Evolutionary conservation across 495 filamentous ascomycete species (phyloP).

Genomic region (Saxophila tyrrhenica): DNA sequence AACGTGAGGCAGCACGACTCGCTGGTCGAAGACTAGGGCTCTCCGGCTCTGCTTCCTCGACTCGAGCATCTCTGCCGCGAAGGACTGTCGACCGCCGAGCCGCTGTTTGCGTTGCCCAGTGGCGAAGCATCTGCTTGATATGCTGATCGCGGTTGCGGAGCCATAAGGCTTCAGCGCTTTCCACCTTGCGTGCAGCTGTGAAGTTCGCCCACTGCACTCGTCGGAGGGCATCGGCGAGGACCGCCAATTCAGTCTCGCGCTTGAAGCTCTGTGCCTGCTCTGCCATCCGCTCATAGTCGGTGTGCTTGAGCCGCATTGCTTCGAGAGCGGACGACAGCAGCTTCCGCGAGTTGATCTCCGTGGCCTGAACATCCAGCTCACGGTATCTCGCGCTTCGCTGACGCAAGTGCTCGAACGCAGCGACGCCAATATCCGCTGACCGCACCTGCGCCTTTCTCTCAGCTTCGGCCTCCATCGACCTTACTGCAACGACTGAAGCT

Average conservation of each 20-base stretch:
- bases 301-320: not conserved
- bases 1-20: constrained; percentile 11
- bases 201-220: constrained; percentile 29
- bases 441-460: not conserved
- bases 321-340: constrained; percentile 7
- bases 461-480: constrained; percentile 4
- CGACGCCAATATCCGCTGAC: not conserved
- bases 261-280: constrained; percentile 16
- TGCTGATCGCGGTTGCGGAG: constrained; percentile 27
- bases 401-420: constrained; percentile 6
- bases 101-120: constrained; percentile 25
- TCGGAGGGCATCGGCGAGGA: constrained; percentile 14
- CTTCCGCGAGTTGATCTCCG: not conserved
- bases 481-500: not conserved
- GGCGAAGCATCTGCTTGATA: constrained; percentile 27
- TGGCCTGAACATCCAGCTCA: constrained; percentile 5
- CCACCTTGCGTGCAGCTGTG: constrained; percentile 20
- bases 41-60: constrained; percentile 15
- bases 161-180: constrained; percentile 26
- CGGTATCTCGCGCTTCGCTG: not conserved
- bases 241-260: constrained; percentile 19
- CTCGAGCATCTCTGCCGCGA: not conserved
- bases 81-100: not conserved
- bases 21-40: constrained; percentile 18
- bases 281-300: constrained; percentile 8